Base-by-base conservation (phyloP, 2,329 filamentous ascomycete genomes). In the Colletotrichum sp. region DNA sequence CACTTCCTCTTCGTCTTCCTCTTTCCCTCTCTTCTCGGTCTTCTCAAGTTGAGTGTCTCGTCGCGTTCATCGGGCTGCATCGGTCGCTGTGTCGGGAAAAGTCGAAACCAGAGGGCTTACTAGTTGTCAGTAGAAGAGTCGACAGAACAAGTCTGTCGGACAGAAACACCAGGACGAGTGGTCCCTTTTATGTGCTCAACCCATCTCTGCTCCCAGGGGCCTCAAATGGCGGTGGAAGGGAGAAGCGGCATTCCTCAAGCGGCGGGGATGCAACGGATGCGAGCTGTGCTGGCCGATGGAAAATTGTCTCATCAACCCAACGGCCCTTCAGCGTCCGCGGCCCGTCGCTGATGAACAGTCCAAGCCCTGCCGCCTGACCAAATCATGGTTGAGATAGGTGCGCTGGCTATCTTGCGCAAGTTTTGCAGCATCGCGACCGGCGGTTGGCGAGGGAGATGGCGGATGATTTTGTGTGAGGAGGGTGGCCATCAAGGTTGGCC, bases 401-500 rank as follows among this genome's bases (percentile, higher is more conserved):
- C 32, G 66, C 60, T 72, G 76, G 68, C 52, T 44, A 67, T 66
- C 59, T 66, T 48, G 70, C 48, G 28, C 44, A 32, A 4, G 13
- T 13, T 22, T 24, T 63, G 15, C 44, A 28, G 32, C 44, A 75
- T 68, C 44, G 64, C 28, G 44, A 24, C 32, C 64, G 13, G 39
- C 65, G 73, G 69, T 73, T 73, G 73, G 70, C 3, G 73, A 44
- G 24, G 55, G 59, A 34, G 34, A 30, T 55, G 75, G 28, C 57
- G 62, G 62, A 66, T 44, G 24, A 59, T 71, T 66, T 62, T 55
- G 48, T 48, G 66, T 39, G 36, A 28, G 66, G 18, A 24, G 59
- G 44, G 10, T n/a, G 60, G 57, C 76, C 76, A 77, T 77, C 75
- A 77, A 62, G 76, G 76, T 77, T 76, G 75, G 48, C 76, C 75